Evolutionary conservation across 2,329 filamentous ascomycete species (phyloP).

Genomic region (Ophiostoma angusticollis): DNA sequence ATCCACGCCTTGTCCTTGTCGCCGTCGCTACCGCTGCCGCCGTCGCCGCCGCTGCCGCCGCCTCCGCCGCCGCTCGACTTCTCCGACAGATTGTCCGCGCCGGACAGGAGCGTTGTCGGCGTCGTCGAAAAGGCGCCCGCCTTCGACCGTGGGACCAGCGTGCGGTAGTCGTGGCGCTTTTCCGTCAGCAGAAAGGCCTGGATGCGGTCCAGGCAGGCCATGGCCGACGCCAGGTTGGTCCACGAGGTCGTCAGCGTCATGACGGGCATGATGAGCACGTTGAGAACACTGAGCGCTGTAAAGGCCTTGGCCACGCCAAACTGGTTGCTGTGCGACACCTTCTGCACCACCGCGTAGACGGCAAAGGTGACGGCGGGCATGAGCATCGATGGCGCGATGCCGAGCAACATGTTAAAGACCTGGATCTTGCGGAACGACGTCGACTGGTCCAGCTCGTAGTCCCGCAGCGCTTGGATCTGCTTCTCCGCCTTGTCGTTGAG

Average conservation of each 20-base stretch:
- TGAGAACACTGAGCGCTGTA: conserved; percentile 9
- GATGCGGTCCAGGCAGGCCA: conserved; percentile 12
- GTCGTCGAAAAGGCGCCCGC: conserved; percentile 5
- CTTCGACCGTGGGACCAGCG: conserved; percentile 2
- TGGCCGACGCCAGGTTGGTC: conserved; percentile 11
- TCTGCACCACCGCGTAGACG: conserved; percentile 10
- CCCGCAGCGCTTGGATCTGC: conserved; percentile 8
- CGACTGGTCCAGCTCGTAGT: conserved; percentile 9
- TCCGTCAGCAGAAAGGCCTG: conserved; percentile 10
- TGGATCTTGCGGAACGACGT: conserved; percentile 9
- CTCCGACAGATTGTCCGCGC: conserved; percentile 1
- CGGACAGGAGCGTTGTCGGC: neutral
- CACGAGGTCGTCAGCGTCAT: conserved; percentile 9
- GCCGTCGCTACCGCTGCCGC: too few relatives aligned
- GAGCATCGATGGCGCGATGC: conserved; percentile 5
- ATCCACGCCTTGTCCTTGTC: conserved; percentile 5
- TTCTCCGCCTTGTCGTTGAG: conserved; percentile 27
- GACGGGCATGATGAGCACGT: conserved; percentile 9
- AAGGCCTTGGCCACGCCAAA: conserved; percentile 11
- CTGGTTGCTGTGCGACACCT: conserved; percentile 6
- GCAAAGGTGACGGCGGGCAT: conserved; percentile 11
- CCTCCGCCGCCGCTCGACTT: too few relatives aligned
- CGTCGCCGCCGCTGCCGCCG: too few relatives aligned
- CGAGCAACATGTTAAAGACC: conserved; percentile 4
- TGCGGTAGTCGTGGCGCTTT: conserved; percentile 11